Conservation (phyloP, 2,329 filamentous ascomycete species). For the Aspergillus chevalieri region DNA sequence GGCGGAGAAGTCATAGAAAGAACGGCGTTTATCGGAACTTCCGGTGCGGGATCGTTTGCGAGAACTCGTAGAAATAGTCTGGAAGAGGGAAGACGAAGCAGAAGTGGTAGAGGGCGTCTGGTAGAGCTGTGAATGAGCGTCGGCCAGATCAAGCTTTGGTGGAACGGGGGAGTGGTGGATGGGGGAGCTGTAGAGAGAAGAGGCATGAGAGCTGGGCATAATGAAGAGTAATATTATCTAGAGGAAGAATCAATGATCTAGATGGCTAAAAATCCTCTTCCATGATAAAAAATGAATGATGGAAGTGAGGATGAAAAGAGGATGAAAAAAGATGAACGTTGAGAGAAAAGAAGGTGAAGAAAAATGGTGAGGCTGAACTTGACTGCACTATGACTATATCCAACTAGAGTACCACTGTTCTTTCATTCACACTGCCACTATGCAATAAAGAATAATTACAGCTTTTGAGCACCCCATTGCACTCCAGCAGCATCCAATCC, state of each 20-base stretch:
- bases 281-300: not conserved
- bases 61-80: conserved; percentile 24
- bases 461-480: conserved; percentile 36
- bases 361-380: conserved; percentile 4
- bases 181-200: conserved; percentile 1
- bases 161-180: conserved; percentile 25
- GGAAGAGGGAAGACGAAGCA: conserved; percentile 33
- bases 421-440: no score
- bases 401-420: no score
- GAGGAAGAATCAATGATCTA: not conserved
- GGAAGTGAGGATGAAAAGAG: not conserved
- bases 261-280: not conserved
- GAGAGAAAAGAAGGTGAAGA: not conserved
- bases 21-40: conserved; percentile 18
- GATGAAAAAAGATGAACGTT: not conserved
- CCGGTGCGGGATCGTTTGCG: conserved; percentile 29
- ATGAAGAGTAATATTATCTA: not conserved
- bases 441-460: conserved; percentile 18
- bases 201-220: not conserved
- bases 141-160: conserved; percentile 34
- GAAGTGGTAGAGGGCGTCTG: conserved; percentile 30
- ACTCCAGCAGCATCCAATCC: conserved; percentile 53
- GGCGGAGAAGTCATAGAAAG: conserved; percentile 17
- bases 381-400: not conserved
- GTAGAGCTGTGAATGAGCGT: conserved; percentile 33